A percentile compares a stretch with the other conserved stretches of the same genome.
Evolutionary conservation across 2,329 filamentous ascomycete species (phyloP).

Genomic region (Coniochaeta ligniaria): DNA sequence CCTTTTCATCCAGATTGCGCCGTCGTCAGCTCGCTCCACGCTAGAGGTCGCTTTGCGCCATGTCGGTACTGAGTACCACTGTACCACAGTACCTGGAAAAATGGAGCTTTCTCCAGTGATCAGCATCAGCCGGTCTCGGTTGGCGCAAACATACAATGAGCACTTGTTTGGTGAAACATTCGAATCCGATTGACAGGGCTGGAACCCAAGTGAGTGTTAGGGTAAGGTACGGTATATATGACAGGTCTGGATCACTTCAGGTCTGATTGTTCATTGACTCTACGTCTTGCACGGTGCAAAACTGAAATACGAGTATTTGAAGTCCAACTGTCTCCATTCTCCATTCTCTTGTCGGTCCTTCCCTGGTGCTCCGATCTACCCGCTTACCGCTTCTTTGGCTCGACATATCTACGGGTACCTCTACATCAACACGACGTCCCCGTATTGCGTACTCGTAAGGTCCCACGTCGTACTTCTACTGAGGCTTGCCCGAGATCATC

Average conservation of each 20-base stretch:
- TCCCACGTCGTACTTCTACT: background rate
- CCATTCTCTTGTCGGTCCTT: background rate
- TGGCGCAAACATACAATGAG: background rate
- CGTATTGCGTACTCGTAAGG: background rate
- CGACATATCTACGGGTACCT: background rate
- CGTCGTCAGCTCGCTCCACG: constrained; percentile 9
- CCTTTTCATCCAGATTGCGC: constrained; percentile 16
- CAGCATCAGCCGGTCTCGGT: constrained; percentile 1
- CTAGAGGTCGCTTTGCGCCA: background rate
- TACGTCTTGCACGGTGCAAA: background rate
- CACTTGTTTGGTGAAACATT: background rate
- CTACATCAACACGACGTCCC: background rate
- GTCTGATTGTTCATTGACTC: background rate
- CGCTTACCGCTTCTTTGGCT: background rate
- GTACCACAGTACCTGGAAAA: background rate
- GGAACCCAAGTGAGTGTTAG: background rate
- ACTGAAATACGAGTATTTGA: background rate
- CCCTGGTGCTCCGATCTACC: background rate
- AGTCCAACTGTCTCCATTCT: background rate
- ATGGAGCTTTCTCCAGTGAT: constrained; percentile 1
- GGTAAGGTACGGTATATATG: background rate
- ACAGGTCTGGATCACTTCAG: background rate
- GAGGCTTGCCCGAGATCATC: background rate
- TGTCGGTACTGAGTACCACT: background rate
- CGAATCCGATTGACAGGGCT: background rate